Percentiles rank a stretch among this genome's conserved stretches.
Conservation (phyloP, 2,329 filamentous ascomycete genomes). For the Chrysosphaeria jannelii region DNA sequence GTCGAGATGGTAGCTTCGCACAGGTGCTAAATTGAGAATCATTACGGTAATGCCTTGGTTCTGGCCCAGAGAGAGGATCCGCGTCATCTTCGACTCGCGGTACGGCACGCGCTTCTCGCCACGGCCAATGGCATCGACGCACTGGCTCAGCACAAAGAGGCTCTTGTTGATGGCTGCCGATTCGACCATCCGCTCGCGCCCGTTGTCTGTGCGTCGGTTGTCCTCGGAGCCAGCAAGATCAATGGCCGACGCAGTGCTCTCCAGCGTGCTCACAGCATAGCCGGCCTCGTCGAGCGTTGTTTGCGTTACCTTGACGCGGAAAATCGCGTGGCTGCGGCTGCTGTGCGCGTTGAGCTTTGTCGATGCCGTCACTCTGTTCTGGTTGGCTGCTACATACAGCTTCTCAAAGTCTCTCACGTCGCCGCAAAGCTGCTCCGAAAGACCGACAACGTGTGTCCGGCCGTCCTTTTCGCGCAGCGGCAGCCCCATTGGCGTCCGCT, state of each 20-base stretch:
- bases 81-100: constrained; percentile 88
- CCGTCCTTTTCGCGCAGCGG: constrained; percentile 64
- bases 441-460: constrained; percentile 60
- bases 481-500: constrained; percentile 51
- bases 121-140: constrained; percentile 71
- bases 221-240: constrained; percentile 90
- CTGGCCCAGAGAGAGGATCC: constrained; percentile 71
- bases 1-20: constrained; percentile 80
- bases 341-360: constrained; percentile 86
- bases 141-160: constrained; percentile 77
- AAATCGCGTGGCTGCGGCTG: constrained; percentile 65
- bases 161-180: constrained; percentile 96
- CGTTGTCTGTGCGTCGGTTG: constrained; percentile 80
- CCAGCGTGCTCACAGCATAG: constrained; percentile 21
- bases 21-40: constrained; percentile 78
- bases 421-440: constrained; percentile 56
- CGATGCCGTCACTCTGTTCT: constrained; percentile 62
- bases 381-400: constrained; percentile 75
- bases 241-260: constrained; percentile 77
- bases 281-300: constrained; percentile 17
- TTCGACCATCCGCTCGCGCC: constrained; percentile 73
- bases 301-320: constrained; percentile 69
- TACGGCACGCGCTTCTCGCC: constrained; percentile 60
- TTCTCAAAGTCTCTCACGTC: constrained; percentile 73
- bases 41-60: constrained; percentile 90